These are phyloP conservation scores for Lecanicillium sp. DNA, from an alignment of 2,329 filamentous ascomycete genomes.

Conservation along the genomic window DNA sequence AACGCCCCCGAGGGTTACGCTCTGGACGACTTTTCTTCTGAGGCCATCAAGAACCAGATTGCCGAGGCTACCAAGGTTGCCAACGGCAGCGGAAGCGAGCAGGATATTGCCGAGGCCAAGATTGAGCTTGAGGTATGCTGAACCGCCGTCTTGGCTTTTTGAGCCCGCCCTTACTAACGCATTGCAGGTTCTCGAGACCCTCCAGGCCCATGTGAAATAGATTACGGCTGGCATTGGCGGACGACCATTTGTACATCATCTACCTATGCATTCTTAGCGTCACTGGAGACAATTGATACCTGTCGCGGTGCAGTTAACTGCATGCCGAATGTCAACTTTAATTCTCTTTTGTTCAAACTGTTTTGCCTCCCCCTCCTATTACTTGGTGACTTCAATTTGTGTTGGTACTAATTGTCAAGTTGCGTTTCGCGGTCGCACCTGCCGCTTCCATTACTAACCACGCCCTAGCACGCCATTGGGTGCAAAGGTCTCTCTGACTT, in stretches of 20 bases:
- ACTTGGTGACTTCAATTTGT: slow-evolving; percentile 1
- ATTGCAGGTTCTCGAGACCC: slow-evolving; percentile 68
- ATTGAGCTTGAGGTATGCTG: slow-evolving; percentile 86
- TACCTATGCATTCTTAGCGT: slow-evolving; percentile 25
- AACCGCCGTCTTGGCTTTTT: neutral
- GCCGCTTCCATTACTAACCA: neutral
- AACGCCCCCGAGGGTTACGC: slow-evolving; percentile 95
- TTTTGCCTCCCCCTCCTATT: neutral
- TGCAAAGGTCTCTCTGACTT: no score
- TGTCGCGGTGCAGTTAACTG: slow-evolving; percentile 18
- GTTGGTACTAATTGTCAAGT: neutral
- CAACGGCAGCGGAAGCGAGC: slow-evolving; percentile 82
- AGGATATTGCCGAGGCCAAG: slow-evolving; percentile 97
- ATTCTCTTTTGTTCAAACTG: slow-evolving; percentile 6
- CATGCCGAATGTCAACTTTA: slow-evolving; percentile 7
- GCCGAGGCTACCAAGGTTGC: slow-evolving; percentile 94
- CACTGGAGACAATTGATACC: slow-evolving; percentile 26
- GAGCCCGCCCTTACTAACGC: slow-evolving; percentile 25
- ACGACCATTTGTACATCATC: slow-evolving; percentile 35
- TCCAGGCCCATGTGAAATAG: slow-evolving; percentile 77
- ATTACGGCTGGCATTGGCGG: slow-evolving; percentile 41
- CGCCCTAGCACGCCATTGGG: no score
- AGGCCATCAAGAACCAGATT: slow-evolving; percentile 83
- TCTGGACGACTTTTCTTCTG: slow-evolving; percentile 90
- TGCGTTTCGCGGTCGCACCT: neutral